phyloP scores from a whole-genome alignment of 1,139 yeast species.

The Scheffersomyces cryptocercus region DNA sequence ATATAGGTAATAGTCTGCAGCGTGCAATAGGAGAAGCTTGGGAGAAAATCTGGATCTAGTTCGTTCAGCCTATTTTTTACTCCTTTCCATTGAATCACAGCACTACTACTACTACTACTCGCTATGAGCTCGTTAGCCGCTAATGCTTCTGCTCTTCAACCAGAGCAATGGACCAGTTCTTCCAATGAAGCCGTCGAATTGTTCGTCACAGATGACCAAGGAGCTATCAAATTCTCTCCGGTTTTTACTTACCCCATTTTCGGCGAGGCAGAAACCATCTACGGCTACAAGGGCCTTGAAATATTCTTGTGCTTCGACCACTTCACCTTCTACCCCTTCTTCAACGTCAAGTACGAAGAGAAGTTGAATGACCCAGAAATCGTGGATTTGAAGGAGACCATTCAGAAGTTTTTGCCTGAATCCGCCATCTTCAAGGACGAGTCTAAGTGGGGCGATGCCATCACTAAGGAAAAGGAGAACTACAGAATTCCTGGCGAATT shows the following conservation, averaged over 20 bases:
- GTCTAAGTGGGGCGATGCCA: slow-evolving; percentile 59
- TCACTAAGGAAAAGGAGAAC: slow-evolving; percentile 47
- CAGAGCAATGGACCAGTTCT: slow-evolving; percentile 18
- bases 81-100: too few relatives aligned
- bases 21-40: too few relatives aligned
- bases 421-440: slow-evolving; percentile 65
- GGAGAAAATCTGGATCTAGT: too few relatives aligned
- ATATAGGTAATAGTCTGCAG: too few relatives aligned
- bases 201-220: slow-evolving; percentile 50
- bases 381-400: slow-evolving; percentile 51
- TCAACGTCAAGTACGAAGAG: slow-evolving; percentile 56
- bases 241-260: slow-evolving; percentile 87
- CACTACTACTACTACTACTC: too few relatives aligned
- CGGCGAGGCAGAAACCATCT: slow-evolving; percentile 88
- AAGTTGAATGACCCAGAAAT: slow-evolving; percentile 54
- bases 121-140: too few relatives aligned
- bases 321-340: slow-evolving; percentile 45
- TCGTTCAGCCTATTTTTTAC: too few relatives aligned
- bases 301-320: slow-evolving; percentile 51
- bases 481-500: slow-evolving; percentile 52
- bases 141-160: slow-evolving; percentile 14
- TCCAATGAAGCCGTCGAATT: slow-evolving; percentile 17
- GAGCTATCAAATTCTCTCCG: slow-evolving; percentile 64
- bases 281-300: slow-evolving; percentile 74
- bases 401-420: slow-evolving; percentile 61